Percentiles rank a stretch among this genome's conserved stretches.
Evolutionary conservation across 2,329 filamentous ascomycete species (phyloP).

Genomic region (Ustulina deusta): DNA sequence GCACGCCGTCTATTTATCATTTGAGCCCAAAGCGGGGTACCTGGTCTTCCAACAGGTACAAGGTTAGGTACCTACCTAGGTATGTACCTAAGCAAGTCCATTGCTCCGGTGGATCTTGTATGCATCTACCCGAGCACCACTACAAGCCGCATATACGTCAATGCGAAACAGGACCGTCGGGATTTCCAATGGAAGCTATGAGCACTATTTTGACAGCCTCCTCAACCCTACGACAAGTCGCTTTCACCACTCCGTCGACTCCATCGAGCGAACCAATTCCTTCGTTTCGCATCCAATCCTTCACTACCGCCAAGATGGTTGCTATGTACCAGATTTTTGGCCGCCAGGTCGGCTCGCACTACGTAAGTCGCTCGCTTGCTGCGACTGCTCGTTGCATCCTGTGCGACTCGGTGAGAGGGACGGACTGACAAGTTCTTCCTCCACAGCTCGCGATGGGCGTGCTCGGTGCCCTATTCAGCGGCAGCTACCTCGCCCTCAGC

Average conservation of each 20-base stretch:
- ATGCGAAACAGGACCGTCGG: slow-evolving; percentile 36
- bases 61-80: neutral
- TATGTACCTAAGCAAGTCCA: neutral
- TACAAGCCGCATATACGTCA: slow-evolving; percentile 32
- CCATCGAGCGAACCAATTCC: slow-evolving; percentile 41
- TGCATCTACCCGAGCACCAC: slow-evolving; percentile 27
- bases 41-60: too few relatives aligned
- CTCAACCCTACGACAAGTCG: slow-evolving; percentile 40
- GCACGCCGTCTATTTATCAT: too few relatives aligned
- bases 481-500: slow-evolving; percentile 58
- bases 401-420: neutral
- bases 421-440: slow-evolving; percentile 39
- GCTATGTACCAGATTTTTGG: slow-evolving; percentile 68
- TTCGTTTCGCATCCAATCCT: slow-evolving; percentile 42
- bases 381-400: neutral
- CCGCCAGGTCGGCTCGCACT: slow-evolving; percentile 71
- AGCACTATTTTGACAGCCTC: slow-evolving; percentile 50
- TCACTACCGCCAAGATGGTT: slow-evolving; percentile 59
- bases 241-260: slow-evolving; percentile 39
- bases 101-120: neutral
- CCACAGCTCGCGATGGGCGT: slow-evolving; percentile 68
- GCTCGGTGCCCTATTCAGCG: slow-evolving; percentile 64
- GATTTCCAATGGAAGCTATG: slow-evolving; percentile 48
- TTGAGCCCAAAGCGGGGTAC: too few relatives aligned
- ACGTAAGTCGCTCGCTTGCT: slow-evolving; percentile 59